A percentile compares a stretch with the other conserved stretches of the same genome.
Conservation (phyloP, 2,329 filamentous ascomycete species). For the Diaporthe destruens region DNA sequence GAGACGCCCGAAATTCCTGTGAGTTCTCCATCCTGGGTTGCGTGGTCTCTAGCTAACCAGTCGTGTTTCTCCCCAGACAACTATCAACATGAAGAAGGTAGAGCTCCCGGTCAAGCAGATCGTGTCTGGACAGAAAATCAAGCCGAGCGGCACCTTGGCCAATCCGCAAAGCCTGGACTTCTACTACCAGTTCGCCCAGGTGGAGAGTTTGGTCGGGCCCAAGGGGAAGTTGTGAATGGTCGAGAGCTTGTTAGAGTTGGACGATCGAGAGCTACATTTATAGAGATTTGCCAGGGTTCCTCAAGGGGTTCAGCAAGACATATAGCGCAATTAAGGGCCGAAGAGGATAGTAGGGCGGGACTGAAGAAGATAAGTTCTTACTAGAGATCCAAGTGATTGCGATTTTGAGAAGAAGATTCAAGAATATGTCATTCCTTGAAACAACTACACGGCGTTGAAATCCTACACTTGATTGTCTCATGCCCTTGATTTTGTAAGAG, state of each 20-base stretch:
- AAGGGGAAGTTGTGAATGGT: conserved; percentile 63
- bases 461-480: too few relatives aligned
- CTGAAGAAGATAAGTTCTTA: not conserved
- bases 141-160: conserved; percentile 79
- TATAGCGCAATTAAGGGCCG: not conserved
- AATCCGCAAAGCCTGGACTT: conserved; percentile 82
- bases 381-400: not conserved
- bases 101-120: conserved; percentile 89
- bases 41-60: not conserved
- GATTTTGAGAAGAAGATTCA: too few relatives aligned
- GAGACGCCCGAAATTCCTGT: conserved; percentile 86
- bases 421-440: too few relatives aligned
- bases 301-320: not conserved
- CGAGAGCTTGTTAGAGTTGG: not conserved
- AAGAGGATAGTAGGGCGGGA: not conserved
- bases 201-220: conserved; percentile 68
- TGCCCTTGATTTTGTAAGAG: too few relatives aligned
- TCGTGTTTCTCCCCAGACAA: conserved; percentile 65
- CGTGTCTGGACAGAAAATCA: conserved; percentile 79
- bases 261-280: not conserved
- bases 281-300: not conserved
- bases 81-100: conserved; percentile 88
- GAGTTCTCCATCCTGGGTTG: conserved; percentile 51
- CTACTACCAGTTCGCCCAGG: conserved; percentile 83
- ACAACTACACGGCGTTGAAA: too few relatives aligned